Evolutionary conservation across 2,329 filamentous ascomycete species (phyloP), one percentile per base, ranked within the genome.

Genomic region (Colletotrichum musicola): DNA sequence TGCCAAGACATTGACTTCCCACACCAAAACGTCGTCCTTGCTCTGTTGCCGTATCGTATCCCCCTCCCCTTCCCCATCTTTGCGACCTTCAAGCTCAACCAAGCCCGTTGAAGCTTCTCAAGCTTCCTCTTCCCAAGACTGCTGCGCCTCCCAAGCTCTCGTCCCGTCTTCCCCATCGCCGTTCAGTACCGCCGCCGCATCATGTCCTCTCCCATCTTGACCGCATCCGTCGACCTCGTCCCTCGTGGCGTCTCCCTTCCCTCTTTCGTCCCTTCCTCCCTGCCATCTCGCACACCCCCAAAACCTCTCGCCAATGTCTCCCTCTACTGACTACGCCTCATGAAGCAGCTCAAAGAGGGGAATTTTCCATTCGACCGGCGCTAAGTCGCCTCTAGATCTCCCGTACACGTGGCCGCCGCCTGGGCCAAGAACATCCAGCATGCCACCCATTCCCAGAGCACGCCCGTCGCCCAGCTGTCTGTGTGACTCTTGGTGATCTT

Each of bases 341-440:
- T 35, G 49, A 22, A 51, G 14, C 40, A 20, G 12, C 46, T 20
- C 10, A 20, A 38, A 25, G 25, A 42, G 44, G 16, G 22, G 25
- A 51, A n/a, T 16, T 12, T 69, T 69, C 69, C 69, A 47, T 69
- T 69, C 38, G 56, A 63, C 69, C 69, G 66, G 57, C 55, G 47
- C 69, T 66, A 69, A 55, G 30, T n/a, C 40, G 40, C 56, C 46
- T 65, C 53, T 35, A 50, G 30, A 51, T 47, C 53, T 50, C 47
- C 65, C 40, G 46, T 58, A 69, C 69, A 71, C 69, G 69, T 71
- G 69, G 69, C 66, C 44, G 61, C 58, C 20, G 35, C 44, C 42
- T 35, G 30, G 50, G 27, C 64, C 64, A 64, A 70, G 59, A 56
- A 9, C 22, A 40, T 35, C 42, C 49, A 22, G 54, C 30, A 44